Conservation (phyloP, 148 eudicot genomes). For the Cornus kousa region DNA sequence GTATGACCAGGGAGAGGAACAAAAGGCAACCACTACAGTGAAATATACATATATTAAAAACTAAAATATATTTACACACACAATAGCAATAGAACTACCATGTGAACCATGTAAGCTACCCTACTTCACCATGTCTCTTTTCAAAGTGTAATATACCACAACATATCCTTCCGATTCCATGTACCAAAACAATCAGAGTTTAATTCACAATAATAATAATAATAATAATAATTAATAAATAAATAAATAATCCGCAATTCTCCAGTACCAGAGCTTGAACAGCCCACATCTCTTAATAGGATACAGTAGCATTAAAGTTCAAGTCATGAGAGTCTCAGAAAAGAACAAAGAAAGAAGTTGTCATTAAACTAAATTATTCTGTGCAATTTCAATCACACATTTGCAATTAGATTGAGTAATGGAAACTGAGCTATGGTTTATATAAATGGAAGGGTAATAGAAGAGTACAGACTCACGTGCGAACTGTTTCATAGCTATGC, state of each 20-base stretch:
- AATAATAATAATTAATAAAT: too few species aligned
- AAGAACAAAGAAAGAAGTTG: background rate
- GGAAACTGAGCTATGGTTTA: background rate
- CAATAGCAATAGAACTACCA: too few species aligned
- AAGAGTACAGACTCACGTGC: slow-evolving; percentile 58
- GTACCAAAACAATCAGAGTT: background rate
- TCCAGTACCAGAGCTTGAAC: background rate
- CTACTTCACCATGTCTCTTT: background rate
- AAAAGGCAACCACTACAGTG: background rate
- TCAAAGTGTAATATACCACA: background rate
- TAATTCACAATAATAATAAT: background rate
- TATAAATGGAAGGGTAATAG: background rate
- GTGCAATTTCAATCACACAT: background rate
- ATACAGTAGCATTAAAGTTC: background rate
- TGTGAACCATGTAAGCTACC: background rate
- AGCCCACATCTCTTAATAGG: background rate
- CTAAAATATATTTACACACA: too few species aligned
- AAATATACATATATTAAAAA: too few species aligned
- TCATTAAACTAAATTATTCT: too few species aligned
- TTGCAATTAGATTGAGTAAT: background rate
- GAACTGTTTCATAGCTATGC: slow-evolving; percentile 94
- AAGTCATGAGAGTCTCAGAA: background rate
- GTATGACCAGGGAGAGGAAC: background rate
- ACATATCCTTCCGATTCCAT: background rate
- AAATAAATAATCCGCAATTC: too few species aligned